Evolutionary conservation across 495 filamentous ascomycete genomes (phyloP).

Genomic region (Tuber borchii): DNA sequence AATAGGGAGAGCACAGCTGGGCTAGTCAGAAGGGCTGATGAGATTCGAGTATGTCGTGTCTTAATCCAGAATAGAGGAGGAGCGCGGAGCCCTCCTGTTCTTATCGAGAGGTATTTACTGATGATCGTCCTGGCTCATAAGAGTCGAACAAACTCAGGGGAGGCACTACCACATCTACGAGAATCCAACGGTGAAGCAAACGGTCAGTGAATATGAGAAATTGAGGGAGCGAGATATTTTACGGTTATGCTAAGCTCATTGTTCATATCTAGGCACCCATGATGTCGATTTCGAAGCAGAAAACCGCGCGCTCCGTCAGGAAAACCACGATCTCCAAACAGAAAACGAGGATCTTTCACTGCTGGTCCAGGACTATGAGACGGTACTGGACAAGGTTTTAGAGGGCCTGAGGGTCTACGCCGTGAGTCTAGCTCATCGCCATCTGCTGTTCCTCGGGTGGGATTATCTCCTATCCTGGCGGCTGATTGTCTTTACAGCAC

Average conservation of each 20-base stretch:
- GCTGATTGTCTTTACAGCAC: conserved; percentile 25
- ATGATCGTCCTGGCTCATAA: conserved; percentile 10
- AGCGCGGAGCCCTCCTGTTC: background rate
- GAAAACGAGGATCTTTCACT: conserved; percentile 40
- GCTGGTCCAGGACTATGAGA: conserved; percentile 38
- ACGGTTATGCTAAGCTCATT: conserved; percentile 14
- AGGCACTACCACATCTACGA: conserved; percentile 28
- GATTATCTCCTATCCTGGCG: background rate
- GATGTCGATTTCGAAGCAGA: conserved; percentile 34
- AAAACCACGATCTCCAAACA: conserved; percentile 37
- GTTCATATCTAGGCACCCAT: conserved; percentile 22
- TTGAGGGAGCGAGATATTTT: conserved; percentile 2
- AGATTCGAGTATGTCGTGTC: conserved; percentile 37
- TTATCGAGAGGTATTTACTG: background rate
- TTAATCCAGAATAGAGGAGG: background rate
- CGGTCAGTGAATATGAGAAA: conserved; percentile 22
- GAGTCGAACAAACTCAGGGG: conserved; percentile 27
- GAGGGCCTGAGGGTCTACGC: conserved; percentile 41
- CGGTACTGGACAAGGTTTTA: conserved; percentile 41
- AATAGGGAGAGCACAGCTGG: conserved; percentile 59
- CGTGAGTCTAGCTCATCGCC: conserved; percentile 18
- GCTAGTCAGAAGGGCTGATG: conserved; percentile 51
- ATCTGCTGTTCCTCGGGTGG: background rate
- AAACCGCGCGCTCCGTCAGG: conserved; percentile 34
- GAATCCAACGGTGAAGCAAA: conserved; percentile 32